Percentiles rank a stretch among this genome's conserved stretches.
Evolutionary conservation across 2,329 filamentous ascomycete genomes (phyloP).

Genomic region (Apiospora pterosperma): DNA sequence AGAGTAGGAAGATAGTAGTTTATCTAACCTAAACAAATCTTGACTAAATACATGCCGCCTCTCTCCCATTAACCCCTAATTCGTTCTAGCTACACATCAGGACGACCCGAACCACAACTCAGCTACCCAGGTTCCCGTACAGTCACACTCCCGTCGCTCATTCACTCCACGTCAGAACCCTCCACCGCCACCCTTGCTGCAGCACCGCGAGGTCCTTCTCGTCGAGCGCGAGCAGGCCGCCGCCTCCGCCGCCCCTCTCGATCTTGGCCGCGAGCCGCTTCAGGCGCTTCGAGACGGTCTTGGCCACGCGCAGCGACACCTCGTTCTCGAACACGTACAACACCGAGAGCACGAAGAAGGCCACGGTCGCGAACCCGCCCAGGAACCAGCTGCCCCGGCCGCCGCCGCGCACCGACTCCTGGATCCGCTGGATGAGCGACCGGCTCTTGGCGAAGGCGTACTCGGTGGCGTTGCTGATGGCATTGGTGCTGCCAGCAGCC

Average conservation of each 20-base stretch:
- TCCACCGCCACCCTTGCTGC: slow-evolving; percentile 52
- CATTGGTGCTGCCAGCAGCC: not conserved
- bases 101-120: too few species aligned
- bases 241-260: slow-evolving; percentile 41
- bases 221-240: slow-evolving; percentile 21
- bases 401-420: slow-evolving; percentile 39
- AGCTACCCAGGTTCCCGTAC: not conserved
- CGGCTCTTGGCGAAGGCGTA: slow-evolving; percentile 53
- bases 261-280: slow-evolving; percentile 45
- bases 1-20: too few species aligned
- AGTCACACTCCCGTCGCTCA: not conserved
- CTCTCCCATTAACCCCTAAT: not conserved
- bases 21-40: not conserved
- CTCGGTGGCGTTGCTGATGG: slow-evolving; percentile 47
- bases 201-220: slow-evolving; percentile 48
- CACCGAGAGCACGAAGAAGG: slow-evolving; percentile 53
- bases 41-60: not conserved
- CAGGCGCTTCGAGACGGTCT: slow-evolving; percentile 47
- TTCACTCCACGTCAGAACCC: slow-evolving; percentile 43
- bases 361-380: slow-evolving; percentile 41
- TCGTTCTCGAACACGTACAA: slow-evolving; percentile 59
- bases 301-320: slow-evolving; percentile 51
- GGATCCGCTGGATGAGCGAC: slow-evolving; percentile 47
- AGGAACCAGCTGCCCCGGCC: slow-evolving; percentile 32
- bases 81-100: not conserved